phyloP scores from a whole-genome alignment of 192 early-diverging fungal genomes.

The Coemansia nantahalensis region DNA sequence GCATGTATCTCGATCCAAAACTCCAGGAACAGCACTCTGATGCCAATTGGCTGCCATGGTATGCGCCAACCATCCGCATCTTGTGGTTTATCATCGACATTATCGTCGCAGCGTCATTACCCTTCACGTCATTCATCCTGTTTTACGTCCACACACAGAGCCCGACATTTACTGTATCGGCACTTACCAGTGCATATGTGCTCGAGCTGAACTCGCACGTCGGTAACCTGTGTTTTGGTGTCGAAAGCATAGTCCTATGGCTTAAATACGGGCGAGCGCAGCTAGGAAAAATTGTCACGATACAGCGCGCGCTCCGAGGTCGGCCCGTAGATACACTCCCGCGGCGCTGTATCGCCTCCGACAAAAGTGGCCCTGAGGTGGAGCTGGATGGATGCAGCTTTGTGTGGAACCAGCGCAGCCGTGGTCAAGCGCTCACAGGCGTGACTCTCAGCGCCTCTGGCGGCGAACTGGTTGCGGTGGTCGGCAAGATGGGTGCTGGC shows the following conservation, averaged over 20 bases:
- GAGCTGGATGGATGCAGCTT: slow-evolving; percentile 23
- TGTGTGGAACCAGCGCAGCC: slow-evolving; percentile 12
- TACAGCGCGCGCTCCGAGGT: slow-evolving; percentile 17
- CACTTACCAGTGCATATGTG: slow-evolving; percentile 26
- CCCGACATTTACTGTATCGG: neutral
- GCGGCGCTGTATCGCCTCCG: no score
- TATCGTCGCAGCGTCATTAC: slow-evolving; percentile 3
- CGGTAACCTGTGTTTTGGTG: slow-evolving; percentile 1
- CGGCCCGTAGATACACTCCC: no score
- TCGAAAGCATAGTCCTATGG: slow-evolving; percentile 1
- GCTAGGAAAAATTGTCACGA: slow-evolving; percentile 6
- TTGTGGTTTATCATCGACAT: slow-evolving; percentile 12
- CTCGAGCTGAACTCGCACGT: slow-evolving; percentile 22
- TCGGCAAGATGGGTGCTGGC: slow-evolving; percentile 80
- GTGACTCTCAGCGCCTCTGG: slow-evolving; percentile 53
- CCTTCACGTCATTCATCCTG: slow-evolving; percentile 16
- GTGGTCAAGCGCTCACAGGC: slow-evolving; percentile 17
- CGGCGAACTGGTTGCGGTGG: slow-evolving; percentile 72
- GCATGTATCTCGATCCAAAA: slow-evolving; percentile 27
- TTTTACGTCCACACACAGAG: slow-evolving; percentile 15
- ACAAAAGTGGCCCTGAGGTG: no score
- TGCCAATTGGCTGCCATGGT: slow-evolving; percentile 20
- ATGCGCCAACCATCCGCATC: slow-evolving; percentile 19
- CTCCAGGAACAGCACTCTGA: slow-evolving; percentile 9
- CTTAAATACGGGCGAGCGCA: slow-evolving; percentile 1